Conservation (phyloP, 345 rosid species). For the Isatis tinctoria region DNA sequence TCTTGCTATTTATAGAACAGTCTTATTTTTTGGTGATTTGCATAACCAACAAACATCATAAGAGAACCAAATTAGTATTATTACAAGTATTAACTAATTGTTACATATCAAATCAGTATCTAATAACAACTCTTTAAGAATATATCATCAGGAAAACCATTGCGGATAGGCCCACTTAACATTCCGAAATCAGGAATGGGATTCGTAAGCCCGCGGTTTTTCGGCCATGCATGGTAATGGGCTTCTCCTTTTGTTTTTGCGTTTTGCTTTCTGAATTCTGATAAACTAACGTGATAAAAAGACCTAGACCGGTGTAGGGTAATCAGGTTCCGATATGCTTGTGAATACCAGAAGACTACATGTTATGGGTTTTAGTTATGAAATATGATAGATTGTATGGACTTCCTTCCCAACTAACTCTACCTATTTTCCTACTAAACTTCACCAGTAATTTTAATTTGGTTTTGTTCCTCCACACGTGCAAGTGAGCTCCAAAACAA, state of each 20-base stretch:
- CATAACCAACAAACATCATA: not conserved
- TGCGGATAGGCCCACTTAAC: not conserved
- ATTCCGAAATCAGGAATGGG: not conserved
- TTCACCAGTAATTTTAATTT: slow-evolving; percentile 25
- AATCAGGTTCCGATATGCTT: not conserved
- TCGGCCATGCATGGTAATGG: slow-evolving; percentile 36
- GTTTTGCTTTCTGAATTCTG: not conserved
- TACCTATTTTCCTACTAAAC: slow-evolving; percentile 33
- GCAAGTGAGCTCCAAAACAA: slow-evolving; percentile 19
- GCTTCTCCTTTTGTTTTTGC: slow-evolving; percentile 26
- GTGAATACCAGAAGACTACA: not conserved
- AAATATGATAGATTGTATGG: not conserved
- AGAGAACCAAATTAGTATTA: not conserved
- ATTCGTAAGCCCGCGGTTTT: not conserved
- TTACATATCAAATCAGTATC: not conserved
- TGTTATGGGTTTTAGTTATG: not conserved
- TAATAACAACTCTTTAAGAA: not conserved
- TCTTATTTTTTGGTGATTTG: not conserved
- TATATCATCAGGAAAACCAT: not conserved
- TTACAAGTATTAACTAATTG: not conserved
- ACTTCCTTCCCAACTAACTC: slow-evolving; percentile 22
- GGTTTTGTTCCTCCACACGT: slow-evolving; percentile 29
- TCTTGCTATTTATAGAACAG: slow-evolving; percentile 15
- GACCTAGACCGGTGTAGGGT: not conserved
- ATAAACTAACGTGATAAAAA: not conserved